A percentile compares a stretch with the other conserved stretches of the same genome.
These are phyloP conservation scores for Penicillium sp. DNA, from an alignment of 2,329 filamentous ascomycete genomes.

Conservation along the genomic window DNA sequence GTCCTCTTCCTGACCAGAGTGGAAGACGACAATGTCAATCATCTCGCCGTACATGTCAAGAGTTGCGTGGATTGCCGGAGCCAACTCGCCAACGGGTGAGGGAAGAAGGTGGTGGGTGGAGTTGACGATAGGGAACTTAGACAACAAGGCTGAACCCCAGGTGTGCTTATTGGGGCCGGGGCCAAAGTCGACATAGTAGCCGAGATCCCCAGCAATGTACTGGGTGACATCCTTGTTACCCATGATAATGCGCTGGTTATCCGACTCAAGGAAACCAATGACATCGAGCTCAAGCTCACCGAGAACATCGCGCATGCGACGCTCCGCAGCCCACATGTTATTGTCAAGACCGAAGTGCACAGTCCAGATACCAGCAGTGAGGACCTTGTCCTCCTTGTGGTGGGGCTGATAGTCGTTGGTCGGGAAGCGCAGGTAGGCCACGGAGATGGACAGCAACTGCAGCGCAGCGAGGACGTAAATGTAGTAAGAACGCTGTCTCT, in stretches of 20 bases:
- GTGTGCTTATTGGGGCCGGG: conserved; percentile 99
- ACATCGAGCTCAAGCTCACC: conserved; percentile 97
- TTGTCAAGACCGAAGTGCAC: conserved; percentile 98
- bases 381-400: conserved; percentile 78
- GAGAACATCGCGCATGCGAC: conserved; percentile 86
- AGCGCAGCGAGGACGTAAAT: conserved; percentile 70
- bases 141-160: conserved; percentile 88
- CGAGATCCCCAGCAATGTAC: conserved; percentile 89
- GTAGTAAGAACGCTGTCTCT: conserved; percentile 63
- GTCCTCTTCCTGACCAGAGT: conserved; percentile 97
- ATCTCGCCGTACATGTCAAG: conserved; percentile 86
- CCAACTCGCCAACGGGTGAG: conserved; percentile 88
- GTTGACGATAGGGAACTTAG: conserved; percentile 96
- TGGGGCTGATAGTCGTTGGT: conserved; percentile 89
- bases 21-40: conserved; percentile 95
- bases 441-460: conserved; percentile 74
- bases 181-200: conserved; percentile 98
- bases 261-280: conserved; percentile 87
- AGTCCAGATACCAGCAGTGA: conserved; percentile 97
- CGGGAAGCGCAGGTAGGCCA: conserved; percentile 88
- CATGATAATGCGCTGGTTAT: conserved; percentile 98
- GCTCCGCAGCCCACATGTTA: conserved; percentile 97
- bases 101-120: conserved; percentile 94
- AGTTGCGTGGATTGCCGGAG: conserved; percentile 95
- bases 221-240: conserved; percentile 96